Percentiles rank a stretch among this genome's conserved stretches.
Conservation (phyloP, 495 filamentous ascomycete species). For the Acidiella bohemica region DNA sequence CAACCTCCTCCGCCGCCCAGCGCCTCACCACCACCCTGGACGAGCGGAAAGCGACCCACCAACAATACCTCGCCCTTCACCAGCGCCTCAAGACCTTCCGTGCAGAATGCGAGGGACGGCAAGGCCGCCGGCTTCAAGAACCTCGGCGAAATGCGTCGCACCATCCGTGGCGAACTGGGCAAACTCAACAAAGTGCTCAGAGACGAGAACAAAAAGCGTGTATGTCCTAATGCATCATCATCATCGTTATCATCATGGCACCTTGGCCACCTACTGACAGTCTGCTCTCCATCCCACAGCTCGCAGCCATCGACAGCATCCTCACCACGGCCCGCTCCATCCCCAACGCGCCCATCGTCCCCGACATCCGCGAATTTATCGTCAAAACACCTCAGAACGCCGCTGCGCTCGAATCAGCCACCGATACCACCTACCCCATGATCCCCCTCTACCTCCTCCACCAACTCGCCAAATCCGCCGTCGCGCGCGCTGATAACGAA, state of each 20-base stretch:
- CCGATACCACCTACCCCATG: slow-evolving; percentile 36
- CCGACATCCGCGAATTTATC: slow-evolving; percentile 58
- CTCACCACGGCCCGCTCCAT: slow-evolving; percentile 36
- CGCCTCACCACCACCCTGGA: slow-evolving; percentile 17
- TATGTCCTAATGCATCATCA: too few relatives aligned
- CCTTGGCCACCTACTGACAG: too few relatives aligned
- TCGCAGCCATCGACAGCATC: slow-evolving; percentile 34
- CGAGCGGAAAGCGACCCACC: slow-evolving; percentile 35
- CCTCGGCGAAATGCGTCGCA: slow-evolving; percentile 63
- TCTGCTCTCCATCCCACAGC: slow-evolving; percentile 26
- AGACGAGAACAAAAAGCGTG: slow-evolving; percentile 46
- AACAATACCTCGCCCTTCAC: slow-evolving; percentile 57
- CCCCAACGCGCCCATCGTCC: slow-evolving; percentile 41
- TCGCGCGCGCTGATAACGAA: slow-evolving; percentile 65
- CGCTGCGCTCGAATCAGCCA: neutral
- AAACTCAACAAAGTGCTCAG: slow-evolving; percentile 51
- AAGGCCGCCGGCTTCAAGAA: slow-evolving; percentile 45
- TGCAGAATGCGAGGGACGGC: slow-evolving; percentile 35
- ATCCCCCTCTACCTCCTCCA: slow-evolving; percentile 75
- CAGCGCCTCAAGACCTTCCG: slow-evolving; percentile 59
- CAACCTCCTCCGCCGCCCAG: neutral
- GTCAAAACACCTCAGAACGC: slow-evolving; percentile 16
- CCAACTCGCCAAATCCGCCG: slow-evolving; percentile 62
- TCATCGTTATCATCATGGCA: too few relatives aligned
- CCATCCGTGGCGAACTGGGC: slow-evolving; percentile 56